phyloP scores from a whole-genome alignment of 169 alveolate genomes.

The Plasmodium gallinaceum region DNA sequence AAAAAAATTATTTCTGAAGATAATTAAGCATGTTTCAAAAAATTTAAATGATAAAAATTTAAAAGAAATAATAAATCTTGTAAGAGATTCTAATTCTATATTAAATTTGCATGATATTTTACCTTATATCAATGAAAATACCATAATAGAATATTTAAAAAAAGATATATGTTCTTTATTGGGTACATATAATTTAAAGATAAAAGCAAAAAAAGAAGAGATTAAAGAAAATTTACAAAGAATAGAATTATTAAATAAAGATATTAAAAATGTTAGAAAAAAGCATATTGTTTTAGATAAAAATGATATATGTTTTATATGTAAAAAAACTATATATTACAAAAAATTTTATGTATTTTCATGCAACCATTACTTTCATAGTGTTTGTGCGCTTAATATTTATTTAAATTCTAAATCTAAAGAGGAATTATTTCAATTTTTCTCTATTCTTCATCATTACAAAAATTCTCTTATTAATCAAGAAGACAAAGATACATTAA shows the following conservation, averaged over 20 bases:
- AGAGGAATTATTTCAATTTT: conserved; percentile 59
- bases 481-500: conserved; percentile 50
- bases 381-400: conserved; percentile 54
- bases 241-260: conserved; percentile 58
- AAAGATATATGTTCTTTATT: conserved; percentile 73
- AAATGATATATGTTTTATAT: conserved; percentile 74
- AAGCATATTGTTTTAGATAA: conserved; percentile 41
- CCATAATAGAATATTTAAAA: conserved; percentile 59
- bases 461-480: conserved; percentile 51
- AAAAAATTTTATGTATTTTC: conserved; percentile 74
- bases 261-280: conserved; percentile 51
- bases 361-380: conserved; percentile 77
- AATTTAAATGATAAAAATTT: conserved; percentile 67
- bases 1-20: conserved; percentile 76
- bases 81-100: conserved; percentile 71
- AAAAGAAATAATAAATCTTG: conserved; percentile 70
- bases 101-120: conserved; percentile 71
- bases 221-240: conserved; percentile 68
- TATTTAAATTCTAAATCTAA: conserved; percentile 61
- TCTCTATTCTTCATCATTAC: conserved; percentile 41
- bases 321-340: conserved; percentile 67
- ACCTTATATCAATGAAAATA: conserved; percentile 74
- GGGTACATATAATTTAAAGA: conserved; percentile 67
- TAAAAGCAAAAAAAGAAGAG: conserved; percentile 76
- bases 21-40: conserved; percentile 65